Evolutionary conservation across 805 yeast genomes (phyloP).

Genomic region (Wickerhamiella kurtzmanii): DNA sequence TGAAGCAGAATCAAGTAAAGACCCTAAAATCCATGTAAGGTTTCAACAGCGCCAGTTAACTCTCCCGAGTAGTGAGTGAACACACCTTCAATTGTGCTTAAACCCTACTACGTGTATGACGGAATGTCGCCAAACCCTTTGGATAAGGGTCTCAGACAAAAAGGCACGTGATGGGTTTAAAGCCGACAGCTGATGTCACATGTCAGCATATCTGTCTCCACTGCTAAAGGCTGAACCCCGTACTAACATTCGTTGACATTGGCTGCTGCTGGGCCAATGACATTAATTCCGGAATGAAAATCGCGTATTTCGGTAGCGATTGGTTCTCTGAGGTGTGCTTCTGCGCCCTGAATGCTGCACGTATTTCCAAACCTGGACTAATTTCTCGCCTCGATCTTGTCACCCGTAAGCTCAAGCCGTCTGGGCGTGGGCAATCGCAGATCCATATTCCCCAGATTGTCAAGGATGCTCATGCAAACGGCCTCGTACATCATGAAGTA

Average conservation of each 20-base stretch:
- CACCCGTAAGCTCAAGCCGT: slow-evolving; percentile 14
- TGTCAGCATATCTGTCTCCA: neutral
- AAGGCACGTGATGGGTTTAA: neutral
- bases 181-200: neutral
- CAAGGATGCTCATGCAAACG: slow-evolving; percentile 8
- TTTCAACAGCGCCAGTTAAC: neutral
- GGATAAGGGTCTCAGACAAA: too few species aligned
- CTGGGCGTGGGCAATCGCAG: slow-evolving; percentile 18
- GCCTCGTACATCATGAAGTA: slow-evolving; percentile 11
- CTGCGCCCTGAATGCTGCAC: slow-evolving; percentile 7
- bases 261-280: too few species aligned
- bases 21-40: neutral
- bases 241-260: too few species aligned
- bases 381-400: slow-evolving; percentile 6
- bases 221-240: neutral
- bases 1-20: neutral
- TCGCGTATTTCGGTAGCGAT: slow-evolving; percentile 20
- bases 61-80: neutral
- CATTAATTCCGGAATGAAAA: too few species aligned
- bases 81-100: too few species aligned
- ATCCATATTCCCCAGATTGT: slow-evolving; percentile 14
- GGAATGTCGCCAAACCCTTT: too few species aligned
- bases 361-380: slow-evolving; percentile 5
- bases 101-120: too few species aligned
- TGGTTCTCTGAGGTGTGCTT: slow-evolving; percentile 14